Percentiles rank a stretch among this genome's conserved stretches.
Conservation (phyloP, 2,329 filamentous ascomycete species). For the Trichoderma endophyticum region DNA sequence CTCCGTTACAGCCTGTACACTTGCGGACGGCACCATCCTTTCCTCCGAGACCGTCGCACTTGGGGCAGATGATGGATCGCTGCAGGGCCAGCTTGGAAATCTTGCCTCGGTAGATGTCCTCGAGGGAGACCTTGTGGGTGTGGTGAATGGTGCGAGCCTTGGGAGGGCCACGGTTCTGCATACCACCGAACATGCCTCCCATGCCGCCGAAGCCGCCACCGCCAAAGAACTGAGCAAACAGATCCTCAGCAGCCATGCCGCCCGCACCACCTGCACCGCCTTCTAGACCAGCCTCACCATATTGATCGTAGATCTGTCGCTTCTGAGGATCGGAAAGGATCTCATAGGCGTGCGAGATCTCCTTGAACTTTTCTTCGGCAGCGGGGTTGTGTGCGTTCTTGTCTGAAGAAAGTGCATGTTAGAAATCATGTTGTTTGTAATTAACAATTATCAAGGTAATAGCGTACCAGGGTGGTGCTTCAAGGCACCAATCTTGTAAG, state of each 20-base stretch:
- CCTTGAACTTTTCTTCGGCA: constrained; percentile 97
- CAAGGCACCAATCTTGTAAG: constrained; percentile 77
- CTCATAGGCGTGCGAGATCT: constrained; percentile 93
- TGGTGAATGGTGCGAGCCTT: constrained; percentile 97
- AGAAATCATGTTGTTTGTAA: background rate
- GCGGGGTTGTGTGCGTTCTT: constrained; percentile 95
- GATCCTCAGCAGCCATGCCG: constrained; percentile 92
- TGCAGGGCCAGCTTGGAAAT: constrained; percentile 95
- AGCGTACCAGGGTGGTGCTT: constrained; percentile 79
- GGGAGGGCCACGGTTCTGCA: constrained; percentile 73
- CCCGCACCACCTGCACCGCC: constrained; percentile 68
- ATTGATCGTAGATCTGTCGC: constrained; percentile 90
- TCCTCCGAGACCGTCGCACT: constrained; percentile 89
- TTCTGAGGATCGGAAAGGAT: constrained; percentile 89
- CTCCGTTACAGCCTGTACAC: constrained; percentile 85
- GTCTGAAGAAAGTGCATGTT: constrained; percentile 51
- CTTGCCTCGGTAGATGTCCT: constrained; percentile 98
- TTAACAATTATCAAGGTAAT: background rate
- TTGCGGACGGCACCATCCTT: constrained; percentile 98
- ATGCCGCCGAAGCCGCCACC: constrained; percentile 62
- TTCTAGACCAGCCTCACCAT: constrained; percentile 94
- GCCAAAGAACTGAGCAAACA: constrained; percentile 97
- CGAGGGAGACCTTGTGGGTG: constrained; percentile 95
- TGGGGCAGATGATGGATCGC: constrained; percentile 93
- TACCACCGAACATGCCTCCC: constrained; percentile 75